phyloP scores from a whole-genome alignment of 331 rosid genomes.

The Cucumis variabilis region DNA sequence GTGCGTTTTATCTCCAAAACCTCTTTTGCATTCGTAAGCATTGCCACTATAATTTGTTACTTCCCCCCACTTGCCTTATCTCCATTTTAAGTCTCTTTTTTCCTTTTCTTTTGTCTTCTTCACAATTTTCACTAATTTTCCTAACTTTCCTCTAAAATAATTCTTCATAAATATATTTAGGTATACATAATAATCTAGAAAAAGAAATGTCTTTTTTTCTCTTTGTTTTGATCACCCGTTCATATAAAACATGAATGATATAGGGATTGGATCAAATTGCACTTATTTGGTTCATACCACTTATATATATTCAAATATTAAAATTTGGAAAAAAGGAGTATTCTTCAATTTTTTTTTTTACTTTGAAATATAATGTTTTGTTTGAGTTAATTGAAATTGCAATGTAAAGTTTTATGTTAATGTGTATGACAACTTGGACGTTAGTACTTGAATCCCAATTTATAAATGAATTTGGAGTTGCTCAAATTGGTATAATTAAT shows the following conservation, averaged over 20 bases:
- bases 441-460: background rate
- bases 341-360: too few species aligned
- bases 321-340: background rate
- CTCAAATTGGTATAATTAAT: background rate
- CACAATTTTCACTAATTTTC: conserved; percentile 1
- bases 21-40: conserved; percentile 26
- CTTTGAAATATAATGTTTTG: background rate
- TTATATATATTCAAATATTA: background rate
- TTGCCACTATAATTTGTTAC: conserved; percentile 8
- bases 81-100: background rate
- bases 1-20: conserved; percentile 23
- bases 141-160: background rate
- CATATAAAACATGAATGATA: background rate
- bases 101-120: background rate
- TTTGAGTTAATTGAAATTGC: background rate
- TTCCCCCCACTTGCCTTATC: conserved; percentile 9
- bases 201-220: background rate
- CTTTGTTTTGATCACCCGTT: background rate
- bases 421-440: background rate
- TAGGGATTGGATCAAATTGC: too few species aligned
- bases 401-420: background rate
- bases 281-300: too few species aligned
- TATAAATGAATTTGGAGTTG: background rate
- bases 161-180: background rate
- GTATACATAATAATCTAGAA: background rate